These are phyloP conservation scores for Fusarium coffeatum DNA, from an alignment of 2,329 filamentous ascomycete genomes.

Conservation along the genomic window DNA sequence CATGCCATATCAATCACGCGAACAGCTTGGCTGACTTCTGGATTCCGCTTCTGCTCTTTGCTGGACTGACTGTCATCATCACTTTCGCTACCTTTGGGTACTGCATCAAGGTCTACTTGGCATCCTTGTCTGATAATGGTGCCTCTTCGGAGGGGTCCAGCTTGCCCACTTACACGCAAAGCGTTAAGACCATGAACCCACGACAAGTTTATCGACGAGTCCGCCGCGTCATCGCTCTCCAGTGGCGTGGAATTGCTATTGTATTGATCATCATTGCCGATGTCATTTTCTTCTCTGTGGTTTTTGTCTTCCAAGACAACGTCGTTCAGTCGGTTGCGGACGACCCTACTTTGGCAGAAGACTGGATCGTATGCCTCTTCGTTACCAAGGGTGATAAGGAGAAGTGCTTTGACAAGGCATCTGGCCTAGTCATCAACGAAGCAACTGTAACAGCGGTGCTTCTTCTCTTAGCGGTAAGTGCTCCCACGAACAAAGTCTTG, in stretches of 20 bases:
- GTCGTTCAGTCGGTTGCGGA: slow-evolving; percentile 70
- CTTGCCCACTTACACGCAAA: slow-evolving; percentile 77
- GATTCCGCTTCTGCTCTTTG: slow-evolving; percentile 86
- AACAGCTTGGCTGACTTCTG: slow-evolving; percentile 88
- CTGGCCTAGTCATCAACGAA: slow-evolving; percentile 75
- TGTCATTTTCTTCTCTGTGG: slow-evolving; percentile 91
- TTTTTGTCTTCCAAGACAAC: slow-evolving; percentile 90
- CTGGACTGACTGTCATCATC: slow-evolving; percentile 78
- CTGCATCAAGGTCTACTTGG: slow-evolving; percentile 94
- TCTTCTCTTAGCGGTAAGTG: slow-evolving; percentile 80
- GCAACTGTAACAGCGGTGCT: slow-evolving; percentile 84
- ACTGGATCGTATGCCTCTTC: slow-evolving; percentile 80
- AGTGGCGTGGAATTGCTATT: slow-evolving; percentile 93
- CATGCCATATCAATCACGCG: slow-evolving; percentile 93
- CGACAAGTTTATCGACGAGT: slow-evolving; percentile 90
- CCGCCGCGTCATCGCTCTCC: slow-evolving; percentile 85
- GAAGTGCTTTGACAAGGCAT: slow-evolving; percentile 71
- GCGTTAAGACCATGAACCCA: slow-evolving; percentile 80
- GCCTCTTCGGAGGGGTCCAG: slow-evolving; percentile 77
- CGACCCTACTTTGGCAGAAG: slow-evolving; percentile 62
- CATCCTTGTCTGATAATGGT: slow-evolving; percentile 79
- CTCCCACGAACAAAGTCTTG: not conserved
- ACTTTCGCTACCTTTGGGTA: slow-evolving; percentile 90
- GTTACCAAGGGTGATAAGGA: slow-evolving; percentile 67
- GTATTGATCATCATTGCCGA: slow-evolving; percentile 91